phyloP scores from a whole-genome alignment of 2,329 filamentous ascomycete genomes.

The Juglanconis oblonga region DNA sequence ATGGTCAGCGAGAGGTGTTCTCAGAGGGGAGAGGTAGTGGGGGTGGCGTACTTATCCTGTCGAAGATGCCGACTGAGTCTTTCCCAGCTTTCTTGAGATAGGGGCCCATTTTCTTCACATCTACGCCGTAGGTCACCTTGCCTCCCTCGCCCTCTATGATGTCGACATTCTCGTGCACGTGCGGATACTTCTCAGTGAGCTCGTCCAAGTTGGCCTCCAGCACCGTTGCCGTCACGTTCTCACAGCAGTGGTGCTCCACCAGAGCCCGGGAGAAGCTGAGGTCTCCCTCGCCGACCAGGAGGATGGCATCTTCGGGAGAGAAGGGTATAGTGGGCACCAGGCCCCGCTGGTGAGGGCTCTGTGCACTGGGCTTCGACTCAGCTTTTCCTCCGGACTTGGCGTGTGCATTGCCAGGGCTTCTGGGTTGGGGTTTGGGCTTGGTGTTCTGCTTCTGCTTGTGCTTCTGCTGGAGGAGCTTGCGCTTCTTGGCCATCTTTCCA shows the following conservation, averaged over 20 bases:
- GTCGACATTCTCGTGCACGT: constrained; percentile 58
- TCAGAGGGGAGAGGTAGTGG: neutral
- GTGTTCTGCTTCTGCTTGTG: constrained; percentile 13
- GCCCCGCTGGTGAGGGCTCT: constrained; percentile 21
- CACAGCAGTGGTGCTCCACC: constrained; percentile 62
- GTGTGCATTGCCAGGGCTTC: constrained; percentile 23
- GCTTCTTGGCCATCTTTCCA: constrained; percentile 40
- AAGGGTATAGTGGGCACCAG: constrained; percentile 64
- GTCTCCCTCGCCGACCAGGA: constrained; percentile 78
- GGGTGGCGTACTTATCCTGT: constrained; percentile 57
- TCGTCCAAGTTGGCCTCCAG: constrained; percentile 56
- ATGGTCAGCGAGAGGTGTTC: neutral
- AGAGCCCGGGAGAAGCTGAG: constrained; percentile 73
- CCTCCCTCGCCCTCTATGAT: constrained; percentile 44
- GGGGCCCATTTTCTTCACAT: constrained; percentile 63
- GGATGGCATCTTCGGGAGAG: constrained; percentile 61
- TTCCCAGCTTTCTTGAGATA: constrained; percentile 40
- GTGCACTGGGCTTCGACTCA: constrained; percentile 3
- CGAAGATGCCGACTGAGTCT: constrained; percentile 48
- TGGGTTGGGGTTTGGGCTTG: constrained; percentile 3
- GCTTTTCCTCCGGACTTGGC: constrained; percentile 12
- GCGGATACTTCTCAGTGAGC: constrained; percentile 72
- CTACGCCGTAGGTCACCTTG: constrained; percentile 58
- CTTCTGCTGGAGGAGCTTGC: constrained; percentile 33
- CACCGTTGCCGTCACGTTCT: constrained; percentile 66